phyloP scores from a whole-genome alignment of 2,329 filamentous ascomycete genomes.

The Ophiostoma tasmaniense region DNA sequence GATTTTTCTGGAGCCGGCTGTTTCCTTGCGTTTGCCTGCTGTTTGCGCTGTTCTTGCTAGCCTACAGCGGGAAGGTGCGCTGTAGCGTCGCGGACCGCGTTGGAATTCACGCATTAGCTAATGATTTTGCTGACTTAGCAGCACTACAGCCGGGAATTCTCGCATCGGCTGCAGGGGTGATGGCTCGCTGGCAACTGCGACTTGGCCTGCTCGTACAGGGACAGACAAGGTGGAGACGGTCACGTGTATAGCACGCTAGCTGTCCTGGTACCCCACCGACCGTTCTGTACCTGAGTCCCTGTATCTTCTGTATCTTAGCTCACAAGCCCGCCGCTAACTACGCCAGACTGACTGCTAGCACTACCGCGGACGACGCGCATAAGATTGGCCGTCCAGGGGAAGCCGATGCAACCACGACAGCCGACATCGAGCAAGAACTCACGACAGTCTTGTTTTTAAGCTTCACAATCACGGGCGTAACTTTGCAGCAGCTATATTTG shows the following conservation, averaged over 20 bases:
- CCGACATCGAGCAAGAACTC: background rate
- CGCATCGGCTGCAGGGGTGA: constrained; percentile 9
- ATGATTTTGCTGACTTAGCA: constrained; percentile 9
- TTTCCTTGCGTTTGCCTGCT: background rate
- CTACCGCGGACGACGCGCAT: constrained; percentile 18
- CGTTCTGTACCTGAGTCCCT: background rate
- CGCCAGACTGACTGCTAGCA: constrained; percentile 12
- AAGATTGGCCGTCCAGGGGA: constrained; percentile 3
- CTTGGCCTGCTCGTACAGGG: too few relatives aligned
- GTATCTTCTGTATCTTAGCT: background rate
- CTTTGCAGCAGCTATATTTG: background rate
- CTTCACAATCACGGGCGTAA: background rate
- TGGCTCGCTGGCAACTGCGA: background rate
- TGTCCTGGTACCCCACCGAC: background rate
- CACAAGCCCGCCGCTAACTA: background rate
- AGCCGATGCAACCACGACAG: constrained; percentile 9
- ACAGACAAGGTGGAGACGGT: background rate
- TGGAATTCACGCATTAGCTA: constrained; percentile 18
- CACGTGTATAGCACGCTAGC: constrained; percentile 8
- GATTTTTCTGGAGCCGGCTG: constrained; percentile 6
- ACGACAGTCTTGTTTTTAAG: background rate
- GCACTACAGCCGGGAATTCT: constrained; percentile 14
- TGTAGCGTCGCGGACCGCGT: constrained; percentile 10
- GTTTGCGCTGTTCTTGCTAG: background rate
- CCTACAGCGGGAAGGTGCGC: background rate